These are phyloP conservation scores for Amanita pseudoporphyria DNA, from an alignment of 768 basidiomycete genomes.

Conservation along the genomic window DNA sequence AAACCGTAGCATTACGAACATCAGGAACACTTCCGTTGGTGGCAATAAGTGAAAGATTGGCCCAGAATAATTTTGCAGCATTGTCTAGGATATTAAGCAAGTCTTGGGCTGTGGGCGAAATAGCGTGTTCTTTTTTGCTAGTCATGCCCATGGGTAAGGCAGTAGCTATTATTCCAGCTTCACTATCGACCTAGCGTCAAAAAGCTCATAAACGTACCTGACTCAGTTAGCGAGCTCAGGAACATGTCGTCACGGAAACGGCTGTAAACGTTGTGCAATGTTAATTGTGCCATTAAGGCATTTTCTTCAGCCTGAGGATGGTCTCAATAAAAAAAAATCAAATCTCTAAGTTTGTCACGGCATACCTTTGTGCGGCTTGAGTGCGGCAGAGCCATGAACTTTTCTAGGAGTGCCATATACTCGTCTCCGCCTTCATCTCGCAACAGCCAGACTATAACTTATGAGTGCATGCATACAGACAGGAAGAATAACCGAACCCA, in stretches of 20 bases:
- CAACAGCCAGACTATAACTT: conserved; percentile 49
- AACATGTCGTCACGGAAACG: conserved; percentile 83
- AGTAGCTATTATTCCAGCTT: conserved; percentile 44
- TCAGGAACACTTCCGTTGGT: conserved; percentile 56
- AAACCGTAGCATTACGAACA: conserved; percentile 66
- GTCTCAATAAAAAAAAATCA: neutral
- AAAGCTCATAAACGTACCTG: conserved; percentile 48
- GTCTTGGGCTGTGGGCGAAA: conserved; percentile 42
- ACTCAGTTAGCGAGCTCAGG: conserved; percentile 83
- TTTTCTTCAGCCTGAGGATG: conserved; percentile 58
- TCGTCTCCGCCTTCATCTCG: conserved; percentile 46
- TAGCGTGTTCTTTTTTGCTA: conserved; percentile 26
- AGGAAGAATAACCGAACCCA: conserved; percentile 24
- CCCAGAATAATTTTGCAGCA: conserved; percentile 65
- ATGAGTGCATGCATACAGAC: neutral
- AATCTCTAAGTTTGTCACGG: neutral
- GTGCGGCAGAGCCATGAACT: conserved; percentile 44
- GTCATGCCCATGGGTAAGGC: conserved; percentile 76
- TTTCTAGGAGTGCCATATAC: conserved; percentile 46
- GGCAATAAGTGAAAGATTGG: conserved; percentile 45
- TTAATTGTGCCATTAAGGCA: conserved; percentile 67
- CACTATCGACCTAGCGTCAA: neutral
- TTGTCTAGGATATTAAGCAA: conserved; percentile 50
- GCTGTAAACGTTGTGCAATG: conserved; percentile 65
- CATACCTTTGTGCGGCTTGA: conserved; percentile 50